Evolutionary conservation across 108 stramenopile genomes (phyloP).

Genomic region (Skeletonema potamos): DNA sequence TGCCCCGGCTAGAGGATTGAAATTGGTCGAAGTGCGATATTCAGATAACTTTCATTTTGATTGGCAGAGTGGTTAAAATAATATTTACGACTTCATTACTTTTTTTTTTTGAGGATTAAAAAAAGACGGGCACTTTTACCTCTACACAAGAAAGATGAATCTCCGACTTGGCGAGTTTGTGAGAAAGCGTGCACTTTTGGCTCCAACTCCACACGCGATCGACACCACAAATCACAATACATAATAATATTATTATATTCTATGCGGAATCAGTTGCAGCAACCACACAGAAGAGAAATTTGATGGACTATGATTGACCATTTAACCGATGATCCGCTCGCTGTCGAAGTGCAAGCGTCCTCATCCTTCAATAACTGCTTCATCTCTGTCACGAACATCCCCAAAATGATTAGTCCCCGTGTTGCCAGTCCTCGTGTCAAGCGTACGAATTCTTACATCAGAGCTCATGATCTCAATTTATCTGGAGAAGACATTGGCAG

Average conservation of each 20-base stretch:
- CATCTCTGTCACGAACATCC: not conserved
- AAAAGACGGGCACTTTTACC: too few species aligned
- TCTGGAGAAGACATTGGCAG: not conserved
- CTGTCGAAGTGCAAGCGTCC: conserved; percentile 2
- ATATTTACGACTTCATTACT: too few species aligned
- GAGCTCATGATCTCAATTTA: conserved; percentile 22
- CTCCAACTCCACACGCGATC: too few species aligned
- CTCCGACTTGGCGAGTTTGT: too few species aligned
- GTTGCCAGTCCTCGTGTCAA: not conserved
- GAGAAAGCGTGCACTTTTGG: too few species aligned
- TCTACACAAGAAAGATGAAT: too few species aligned
- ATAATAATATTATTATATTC: too few species aligned
- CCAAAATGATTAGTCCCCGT: not conserved
- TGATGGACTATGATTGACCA: not conserved
- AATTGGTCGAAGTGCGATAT: conserved; percentile 24
- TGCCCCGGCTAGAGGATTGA: conserved; percentile 48
- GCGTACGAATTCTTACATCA: conserved; percentile 14
- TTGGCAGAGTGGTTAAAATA: conserved; percentile 26
- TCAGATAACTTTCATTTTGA: conserved; percentile 23
- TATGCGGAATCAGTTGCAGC: too few species aligned
- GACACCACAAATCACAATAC: too few species aligned
- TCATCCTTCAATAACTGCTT: conserved; percentile 2
- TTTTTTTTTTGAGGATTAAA: too few species aligned
- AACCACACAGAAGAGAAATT: not conserved
- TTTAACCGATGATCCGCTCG: not conserved